Evolutionary conservation across 2,329 filamentous ascomycete genomes (phyloP).

Genomic region (Botrytis fabae): DNA sequence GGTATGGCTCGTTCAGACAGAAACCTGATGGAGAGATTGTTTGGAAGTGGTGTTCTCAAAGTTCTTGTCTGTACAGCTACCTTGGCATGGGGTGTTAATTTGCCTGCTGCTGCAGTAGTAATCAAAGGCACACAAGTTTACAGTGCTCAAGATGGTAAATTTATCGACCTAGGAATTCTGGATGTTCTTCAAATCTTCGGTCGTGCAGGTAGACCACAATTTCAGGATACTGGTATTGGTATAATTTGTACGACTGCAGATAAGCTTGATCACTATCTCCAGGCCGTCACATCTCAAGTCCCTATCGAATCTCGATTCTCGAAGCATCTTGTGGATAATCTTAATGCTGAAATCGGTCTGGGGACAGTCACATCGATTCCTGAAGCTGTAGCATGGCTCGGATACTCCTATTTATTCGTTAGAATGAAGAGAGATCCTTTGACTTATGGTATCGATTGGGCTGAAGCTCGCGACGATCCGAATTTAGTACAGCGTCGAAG

Average conservation of each 20-base stretch:
- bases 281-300: slow-evolving; percentile 90
- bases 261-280: slow-evolving; percentile 86
- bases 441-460: slow-evolving; percentile 93
- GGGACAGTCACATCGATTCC: slow-evolving; percentile 93
- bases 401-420: slow-evolving; percentile 96
- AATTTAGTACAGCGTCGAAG: slow-evolving; percentile 82
- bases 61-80: slow-evolving; percentile 98
- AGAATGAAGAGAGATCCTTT: slow-evolving; percentile 92
- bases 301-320: slow-evolving; percentile 98
- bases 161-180: slow-evolving; percentile 91
- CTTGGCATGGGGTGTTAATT: slow-evolving; percentile 96
- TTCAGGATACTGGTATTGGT: slow-evolving; percentile 95
- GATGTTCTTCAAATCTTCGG: slow-evolving; percentile 98
- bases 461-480: slow-evolving; percentile 85
- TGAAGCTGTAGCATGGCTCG: slow-evolving; percentile 95
- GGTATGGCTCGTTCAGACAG: slow-evolving; percentile 94
- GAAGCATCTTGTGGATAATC: slow-evolving; percentile 87
- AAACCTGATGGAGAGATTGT: slow-evolving; percentile 93
- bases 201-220: slow-evolving; percentile 95
- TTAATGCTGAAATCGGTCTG: slow-evolving; percentile 91
- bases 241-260: slow-evolving; percentile 98
- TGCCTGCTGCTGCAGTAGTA: slow-evolving; percentile 92
- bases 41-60: slow-evolving; percentile 88
- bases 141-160: slow-evolving; percentile 93
- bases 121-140: slow-evolving; percentile 78